These are phyloP conservation scores for Xylogone sp. DNA, from an alignment of 2,329 filamentous ascomycete species.

Conservation along the genomic window DNA sequence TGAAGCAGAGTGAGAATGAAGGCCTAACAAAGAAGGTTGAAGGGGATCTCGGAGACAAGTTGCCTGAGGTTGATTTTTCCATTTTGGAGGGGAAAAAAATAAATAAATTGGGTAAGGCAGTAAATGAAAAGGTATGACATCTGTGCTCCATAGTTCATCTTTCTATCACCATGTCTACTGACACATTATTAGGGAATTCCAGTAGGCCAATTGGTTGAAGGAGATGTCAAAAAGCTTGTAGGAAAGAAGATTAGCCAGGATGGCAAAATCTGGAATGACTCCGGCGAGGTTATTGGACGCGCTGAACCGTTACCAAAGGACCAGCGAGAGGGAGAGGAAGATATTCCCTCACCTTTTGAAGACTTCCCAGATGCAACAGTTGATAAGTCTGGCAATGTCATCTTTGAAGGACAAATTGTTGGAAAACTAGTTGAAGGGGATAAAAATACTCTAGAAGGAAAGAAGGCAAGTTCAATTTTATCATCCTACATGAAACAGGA, in stretches of 20 bases:
- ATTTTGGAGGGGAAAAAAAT: slow-evolving; percentile 49
- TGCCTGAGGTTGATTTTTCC: slow-evolving; percentile 15
- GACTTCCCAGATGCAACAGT: slow-evolving; percentile 52
- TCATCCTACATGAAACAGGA: too few species aligned
- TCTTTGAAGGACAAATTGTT: slow-evolving; percentile 46
- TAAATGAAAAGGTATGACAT: slow-evolving; percentile 36
- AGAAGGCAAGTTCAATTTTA: slow-evolving; percentile 35
- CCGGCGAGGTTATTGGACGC: slow-evolving; percentile 63
- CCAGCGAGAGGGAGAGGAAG: slow-evolving; percentile 47
- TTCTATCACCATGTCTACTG: too few species aligned
- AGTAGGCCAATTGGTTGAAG: slow-evolving; percentile 60
- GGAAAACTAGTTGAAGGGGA: slow-evolving; percentile 63
- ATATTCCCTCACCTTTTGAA: slow-evolving; percentile 48
- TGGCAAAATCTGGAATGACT: slow-evolving; percentile 69
- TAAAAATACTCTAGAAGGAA: slow-evolving; percentile 58
- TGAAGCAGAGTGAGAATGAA: slow-evolving; percentile 30
- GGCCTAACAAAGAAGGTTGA: slow-evolving; percentile 6
- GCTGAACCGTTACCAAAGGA: slow-evolving; percentile 59
- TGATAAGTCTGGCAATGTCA: slow-evolving; percentile 48
- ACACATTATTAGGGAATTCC: slow-evolving; percentile 34
- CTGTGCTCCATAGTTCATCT: too few species aligned
- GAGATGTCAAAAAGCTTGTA: slow-evolving; percentile 59
- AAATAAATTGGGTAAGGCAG: slow-evolving; percentile 54
- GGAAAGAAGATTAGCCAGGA: slow-evolving; percentile 63
- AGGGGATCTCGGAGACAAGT: slow-evolving; percentile 4